Evolutionary conservation across 2,329 filamentous ascomycete genomes (phyloP), one percentile per base, ranked within the genome.

Genomic region (Apiospora malaysiana): DNA sequence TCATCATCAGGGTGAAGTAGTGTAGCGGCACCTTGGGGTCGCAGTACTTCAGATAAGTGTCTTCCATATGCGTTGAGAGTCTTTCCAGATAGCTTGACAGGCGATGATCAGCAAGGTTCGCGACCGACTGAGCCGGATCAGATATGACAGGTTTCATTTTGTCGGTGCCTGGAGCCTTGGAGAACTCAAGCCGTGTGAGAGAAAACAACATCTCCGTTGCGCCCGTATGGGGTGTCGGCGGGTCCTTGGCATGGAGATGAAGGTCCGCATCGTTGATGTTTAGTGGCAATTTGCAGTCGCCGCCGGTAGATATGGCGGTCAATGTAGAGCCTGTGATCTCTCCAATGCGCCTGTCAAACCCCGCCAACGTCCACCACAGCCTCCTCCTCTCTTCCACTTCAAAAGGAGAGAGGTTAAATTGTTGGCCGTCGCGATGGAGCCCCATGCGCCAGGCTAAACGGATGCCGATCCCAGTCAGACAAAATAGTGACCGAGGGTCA

Each of bases 291-390:
- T 83, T 86, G 79, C 87, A 89, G 76, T 90, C 88, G 12, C 84
- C 83, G 12, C 83, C 83, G 46, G 82, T 86, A 0, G 87, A 87
- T 37, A 90, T 82, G 0, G 87, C 87, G 5, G 87, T 89, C 69
- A 90, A 85, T 45, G 85, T 84, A 23, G 86, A 88, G 67, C 88
- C 87, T 4, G 89, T 87, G 79, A 93, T 87, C 78, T 94, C 92
- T 70, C 90, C 87, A 47, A 93, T 87, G 27, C 92, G 90, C 72
- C 87, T 85, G 78, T 94, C 92, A 74, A 93, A 91, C 37, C 89
- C 84, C 18, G 91, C 85, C 21, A 94, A 83, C 43, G 90, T 88
- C 91, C 91, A 94, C 92, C 91, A 94, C 1, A 94, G 82, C 47
- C 92, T 86, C 68, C 92, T 87, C n/a, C 91, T 87, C 80, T 92